These are phyloP conservation scores for Syzygium aqueum DNA, from an alignment of 345 rosid species.

Conservation along the genomic window DNA sequence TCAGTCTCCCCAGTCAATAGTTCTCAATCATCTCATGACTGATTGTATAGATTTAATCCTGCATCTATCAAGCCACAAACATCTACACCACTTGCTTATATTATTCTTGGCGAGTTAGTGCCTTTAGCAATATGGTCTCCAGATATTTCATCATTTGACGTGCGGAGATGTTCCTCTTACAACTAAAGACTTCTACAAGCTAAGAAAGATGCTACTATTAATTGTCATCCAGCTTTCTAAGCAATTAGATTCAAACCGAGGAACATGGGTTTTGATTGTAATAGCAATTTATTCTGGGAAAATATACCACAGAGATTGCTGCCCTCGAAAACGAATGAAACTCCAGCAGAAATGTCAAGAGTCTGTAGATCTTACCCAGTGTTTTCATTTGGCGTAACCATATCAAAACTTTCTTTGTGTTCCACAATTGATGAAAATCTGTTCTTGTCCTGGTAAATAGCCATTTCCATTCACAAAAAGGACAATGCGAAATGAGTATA, in stretches of 20 bases:
- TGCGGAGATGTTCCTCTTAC: not conserved
- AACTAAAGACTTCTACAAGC: not conserved
- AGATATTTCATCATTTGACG: not conserved
- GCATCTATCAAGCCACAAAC: not conserved
- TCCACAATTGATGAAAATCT: constrained; percentile 31
- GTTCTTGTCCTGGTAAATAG: constrained; percentile 41
- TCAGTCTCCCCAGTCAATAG: not conserved
- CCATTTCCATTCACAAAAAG: not conserved
- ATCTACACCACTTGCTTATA: not conserved
- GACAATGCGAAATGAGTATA: not conserved
- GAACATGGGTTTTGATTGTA: not conserved
- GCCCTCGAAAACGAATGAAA: not conserved
- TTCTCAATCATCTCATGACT: not conserved
- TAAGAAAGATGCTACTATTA: not conserved
- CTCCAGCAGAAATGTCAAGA: not conserved
- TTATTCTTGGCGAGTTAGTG: not conserved
- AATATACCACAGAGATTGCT: not conserved
- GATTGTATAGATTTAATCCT: not conserved
- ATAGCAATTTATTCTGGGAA: not conserved
- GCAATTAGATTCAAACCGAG: not conserved
- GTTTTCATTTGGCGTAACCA: constrained; percentile 8
- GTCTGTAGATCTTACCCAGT: constrained; percentile 19
- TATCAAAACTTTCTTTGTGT: constrained; percentile 20
- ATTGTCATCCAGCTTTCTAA: not conserved
- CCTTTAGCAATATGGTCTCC: not conserved